Evolutionary conservation across 1,139 yeast genomes (phyloP), one percentile per base, ranked within the genome.

Genomic region (Debaryomyces psychrophilus): DNA sequence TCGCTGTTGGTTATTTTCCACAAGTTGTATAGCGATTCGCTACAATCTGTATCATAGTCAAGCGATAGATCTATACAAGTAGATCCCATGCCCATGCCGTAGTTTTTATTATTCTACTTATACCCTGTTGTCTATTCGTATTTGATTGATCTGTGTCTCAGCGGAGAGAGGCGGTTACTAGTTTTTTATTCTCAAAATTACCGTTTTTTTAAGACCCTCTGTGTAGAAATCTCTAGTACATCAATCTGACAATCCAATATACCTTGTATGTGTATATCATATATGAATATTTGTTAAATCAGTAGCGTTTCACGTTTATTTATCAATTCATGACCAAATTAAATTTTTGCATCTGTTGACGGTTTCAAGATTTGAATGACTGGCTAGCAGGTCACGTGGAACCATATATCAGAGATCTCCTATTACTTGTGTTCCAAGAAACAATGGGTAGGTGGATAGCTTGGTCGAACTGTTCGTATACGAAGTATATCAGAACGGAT

Each of bases 1-100:
- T 49, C 44, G 22, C 48, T 43, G 26, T 49, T 54, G 7, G 65
- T 58, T 28, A 59, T 15, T 47, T 55, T 59, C 62, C 64, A 61
- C 37, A 61, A 41, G 35, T 53, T 43, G 14, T 54, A 43, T n/a
- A 60, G 47, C 5, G 61, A 52, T 23, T 41, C 44, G 18, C 52
- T 51, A 22, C 57, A 28, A 17, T 22, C 22, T 8, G 36, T 20
- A n/a, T 42, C 41, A 23, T 35, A 42, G 23, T 28, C 36, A 14
- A 42, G 28, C 11, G 35, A 27, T 25, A 43, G 25, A 14, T 43
- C 45, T n/a, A 43, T 37, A 11, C 37, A 20, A 18, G 33, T 37
- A 7, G 38, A 25, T 5, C 44, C 40, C 44, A 35, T 34, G 11
- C 29, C 29, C 36, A 31, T 31, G 23, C 28, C 31, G 23, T 18